phyloP scores from a whole-genome alignment of 805 yeast species.

The Candida orba region DNA sequence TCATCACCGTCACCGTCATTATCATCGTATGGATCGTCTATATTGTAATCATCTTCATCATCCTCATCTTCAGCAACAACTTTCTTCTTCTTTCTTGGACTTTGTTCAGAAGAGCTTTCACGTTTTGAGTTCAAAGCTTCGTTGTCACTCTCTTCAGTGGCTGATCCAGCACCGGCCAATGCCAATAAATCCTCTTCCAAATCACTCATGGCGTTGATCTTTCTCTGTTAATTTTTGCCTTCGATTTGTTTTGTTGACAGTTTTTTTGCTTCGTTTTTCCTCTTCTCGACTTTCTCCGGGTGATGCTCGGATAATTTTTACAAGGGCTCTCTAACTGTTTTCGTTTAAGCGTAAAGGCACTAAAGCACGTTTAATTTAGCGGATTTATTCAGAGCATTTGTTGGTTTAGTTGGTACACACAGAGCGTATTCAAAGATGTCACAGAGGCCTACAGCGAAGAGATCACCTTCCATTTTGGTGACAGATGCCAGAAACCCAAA shows the following conservation, averaged over 20 bases:
- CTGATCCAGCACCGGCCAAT: constrained; percentile 68
- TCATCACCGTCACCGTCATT: constrained; percentile 34
- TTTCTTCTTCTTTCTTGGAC: constrained; percentile 22
- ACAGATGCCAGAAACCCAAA: constrained; percentile 73
- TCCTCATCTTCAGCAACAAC: constrained; percentile 23
- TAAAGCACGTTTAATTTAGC: not conserved
- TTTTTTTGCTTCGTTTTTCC: not conserved
- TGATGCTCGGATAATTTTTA: not conserved
- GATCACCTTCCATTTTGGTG: constrained; percentile 90
- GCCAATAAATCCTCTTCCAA: constrained; percentile 95
- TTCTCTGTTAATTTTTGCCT: not conserved
- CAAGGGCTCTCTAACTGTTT: not conserved
- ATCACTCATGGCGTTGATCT: constrained; percentile 32
- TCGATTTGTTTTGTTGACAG: not conserved
- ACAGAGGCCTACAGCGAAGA: constrained; percentile 48
- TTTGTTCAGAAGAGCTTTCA: constrained; percentile 14
- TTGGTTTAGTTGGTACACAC: no score
- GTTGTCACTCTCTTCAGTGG: constrained; percentile 25
- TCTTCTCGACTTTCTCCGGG: not conserved
- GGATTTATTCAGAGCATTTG: no score
- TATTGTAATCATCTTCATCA: constrained; percentile 30
- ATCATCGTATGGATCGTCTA: constrained; percentile 30
- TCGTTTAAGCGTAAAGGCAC: not conserved
- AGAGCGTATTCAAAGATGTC: constrained; percentile 7
- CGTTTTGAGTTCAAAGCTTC: constrained; percentile 29